Percentiles rank a stretch among this genome's conserved stretches.
These are phyloP conservation scores for Microthyrium microscopicum DNA, from an alignment of 2,329 filamentous ascomycete species.

Conservation along the genomic window DNA sequence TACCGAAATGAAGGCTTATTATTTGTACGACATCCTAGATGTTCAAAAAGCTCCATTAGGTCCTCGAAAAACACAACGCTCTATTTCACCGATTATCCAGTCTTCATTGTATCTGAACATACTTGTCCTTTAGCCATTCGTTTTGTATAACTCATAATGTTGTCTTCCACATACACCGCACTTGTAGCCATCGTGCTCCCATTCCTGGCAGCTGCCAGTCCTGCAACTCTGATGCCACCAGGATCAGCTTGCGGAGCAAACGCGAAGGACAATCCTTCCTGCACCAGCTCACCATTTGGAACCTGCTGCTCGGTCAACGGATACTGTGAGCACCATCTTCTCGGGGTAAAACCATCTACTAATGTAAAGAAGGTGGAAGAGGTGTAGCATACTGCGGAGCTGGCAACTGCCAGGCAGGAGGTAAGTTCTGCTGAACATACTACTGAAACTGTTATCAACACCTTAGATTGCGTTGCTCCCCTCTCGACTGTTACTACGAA, in stretches of 20 bases:
- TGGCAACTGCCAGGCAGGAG: constrained; percentile 2
- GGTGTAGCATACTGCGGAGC: constrained; percentile 4
- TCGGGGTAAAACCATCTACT: neutral
- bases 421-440: neutral
- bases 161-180: too few relatives aligned
- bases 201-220: too few relatives aligned
- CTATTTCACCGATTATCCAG: too few relatives aligned
- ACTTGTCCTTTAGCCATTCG: too few relatives aligned
- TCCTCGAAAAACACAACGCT: too few relatives aligned
- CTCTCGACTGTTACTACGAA: neutral
- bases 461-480: neutral
- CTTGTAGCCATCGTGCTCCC: too few relatives aligned
- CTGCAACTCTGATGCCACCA: too few relatives aligned
- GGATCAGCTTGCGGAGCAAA: constrained; percentile 4
- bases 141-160: too few relatives aligned
- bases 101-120: too few relatives aligned
- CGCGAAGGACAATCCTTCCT: neutral
- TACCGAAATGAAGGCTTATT: too few relatives aligned
- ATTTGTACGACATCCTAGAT: too few relatives aligned
- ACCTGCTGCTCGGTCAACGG: constrained; percentile 3
- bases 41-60: too few relatives aligned
- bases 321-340: neutral
- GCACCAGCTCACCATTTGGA: constrained; percentile 3
- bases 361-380: neutral
- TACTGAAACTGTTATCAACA: neutral